Conservation (phyloP, 139 green algal species). For the Chlorokybus atmophyticus region DNA sequence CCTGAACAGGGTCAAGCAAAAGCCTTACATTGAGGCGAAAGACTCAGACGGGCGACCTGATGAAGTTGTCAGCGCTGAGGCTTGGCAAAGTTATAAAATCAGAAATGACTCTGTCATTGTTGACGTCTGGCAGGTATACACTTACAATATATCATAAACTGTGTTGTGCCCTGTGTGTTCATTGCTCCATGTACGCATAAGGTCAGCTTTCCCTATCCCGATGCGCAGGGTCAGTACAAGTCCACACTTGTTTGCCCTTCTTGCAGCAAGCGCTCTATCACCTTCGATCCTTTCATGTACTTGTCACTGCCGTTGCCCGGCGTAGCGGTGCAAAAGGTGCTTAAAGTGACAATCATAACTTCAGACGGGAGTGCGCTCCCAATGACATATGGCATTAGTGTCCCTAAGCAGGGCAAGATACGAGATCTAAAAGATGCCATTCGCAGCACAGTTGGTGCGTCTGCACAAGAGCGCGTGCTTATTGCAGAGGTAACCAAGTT, state of each 20-base stretch:
- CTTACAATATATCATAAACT: no score
- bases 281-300: constrained; percentile 96
- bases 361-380: constrained; percentile 13
- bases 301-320: constrained; percentile 76
- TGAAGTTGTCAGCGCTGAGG: constrained; percentile 58
- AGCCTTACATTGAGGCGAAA: constrained; percentile 78
- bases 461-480: constrained; percentile 4
- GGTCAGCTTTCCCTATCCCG: background rate
- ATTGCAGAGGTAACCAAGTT: constrained; percentile 13
- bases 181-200: no score
- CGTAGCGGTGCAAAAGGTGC: constrained; percentile 17
- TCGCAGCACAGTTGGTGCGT: background rate
- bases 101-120: constrained; percentile 85
- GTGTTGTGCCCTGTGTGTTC: background rate
- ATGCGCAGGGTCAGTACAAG: constrained; percentile 66
- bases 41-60: constrained; percentile 62
- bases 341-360: constrained; percentile 46
- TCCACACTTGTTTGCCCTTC: constrained; percentile 71
- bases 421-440: constrained; percentile 11
- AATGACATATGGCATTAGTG: constrained; percentile 26
- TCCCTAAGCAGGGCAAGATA: constrained; percentile 34
- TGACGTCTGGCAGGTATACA: constrained; percentile 49
- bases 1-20: constrained; percentile 79
- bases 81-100: constrained; percentile 64
- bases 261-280: constrained; percentile 57